Evolutionary conservation across 805 yeast genomes (phyloP), one percentile per base, ranked within the genome.

Genomic region (Spathaspora hagerdaliae): DNA sequence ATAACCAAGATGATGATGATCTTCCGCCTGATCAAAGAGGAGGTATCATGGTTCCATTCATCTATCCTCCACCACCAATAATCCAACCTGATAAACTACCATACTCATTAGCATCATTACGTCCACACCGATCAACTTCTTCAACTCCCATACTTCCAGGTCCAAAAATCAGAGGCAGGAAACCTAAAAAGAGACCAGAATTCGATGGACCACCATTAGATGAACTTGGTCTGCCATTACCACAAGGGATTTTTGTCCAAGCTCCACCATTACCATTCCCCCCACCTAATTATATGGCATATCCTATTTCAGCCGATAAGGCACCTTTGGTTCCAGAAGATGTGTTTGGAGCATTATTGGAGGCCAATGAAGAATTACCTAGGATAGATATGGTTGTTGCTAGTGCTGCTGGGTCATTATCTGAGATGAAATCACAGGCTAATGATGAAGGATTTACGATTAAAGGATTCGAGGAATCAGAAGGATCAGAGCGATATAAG

Each of bases 191-290:
- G 41, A 37, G 27, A 37, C 19, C 24, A 19, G 38, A 38, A 14
- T 14, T 43, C 12, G 24, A 41, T 26, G 24, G 27, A 41, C 37
- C 15, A 39, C 29, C 31, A 12, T 29, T 12, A 39, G 11, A 29
- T 6, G 9, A 9, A 29, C 32, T 10, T 9, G 9, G 12, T 29
- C 32, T 9, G 9, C 14, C 12, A 6, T 14, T 42, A 36, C 31
- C 19, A 27, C 39, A 41, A 6, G 27, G 35, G 12, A 29, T 41
- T 3, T 45, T 38, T 37, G 27, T 48, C 1, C 49, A 50, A 44
- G 58, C 67, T 26, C 71, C 74, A 5, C 77, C 77, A 8, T 58
- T 71, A 31, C 75, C 77, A 12, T 71, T 71, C 40, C 75, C 77
- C 6, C 77, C 75, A 2, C 61, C 63, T n/a, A 61, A 67, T 43